A percentile compares a stretch with the other conserved stretches of the same genome.
Conservation (phyloP, 1,284 basidiomycete species). For the Irpex lacteus region DNA sequence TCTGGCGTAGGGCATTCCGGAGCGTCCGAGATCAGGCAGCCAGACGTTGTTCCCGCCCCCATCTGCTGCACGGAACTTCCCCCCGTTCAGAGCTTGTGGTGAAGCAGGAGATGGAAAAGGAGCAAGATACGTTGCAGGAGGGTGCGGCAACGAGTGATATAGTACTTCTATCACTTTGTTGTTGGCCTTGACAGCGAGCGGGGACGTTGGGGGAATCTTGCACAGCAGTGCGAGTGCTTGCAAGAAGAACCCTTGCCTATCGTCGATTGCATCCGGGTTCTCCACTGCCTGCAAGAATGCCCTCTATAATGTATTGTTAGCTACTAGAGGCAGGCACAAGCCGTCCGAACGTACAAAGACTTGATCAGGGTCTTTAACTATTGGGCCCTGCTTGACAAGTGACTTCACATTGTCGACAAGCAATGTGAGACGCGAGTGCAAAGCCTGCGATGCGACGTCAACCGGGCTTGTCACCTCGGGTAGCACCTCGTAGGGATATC, state of each 20-base stretch:
- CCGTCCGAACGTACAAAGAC: slow-evolving; percentile 8
- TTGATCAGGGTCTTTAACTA: slow-evolving; percentile 16
- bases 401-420: slow-evolving; percentile 12
- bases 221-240: slow-evolving; percentile 62
- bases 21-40: slow-evolving; percentile 69
- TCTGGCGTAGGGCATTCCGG: slow-evolving; percentile 72
- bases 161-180: slow-evolving; percentile 54
- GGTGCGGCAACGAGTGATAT: slow-evolving; percentile 77
- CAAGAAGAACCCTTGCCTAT: slow-evolving; percentile 63
- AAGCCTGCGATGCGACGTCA: slow-evolving; percentile 11
- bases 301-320: slow-evolving; percentile 20
- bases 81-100: slow-evolving; percentile 20
- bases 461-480: slow-evolving; percentile 13
- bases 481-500: slow-evolving; percentile 24
- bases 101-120: slow-evolving; percentile 26
- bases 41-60: slow-evolving; percentile 74
- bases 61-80: slow-evolving; percentile 68
- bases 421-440: slow-evolving; percentile 17
- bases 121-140: slow-evolving; percentile 65
- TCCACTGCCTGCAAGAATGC: slow-evolving; percentile 49
- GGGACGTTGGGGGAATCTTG: slow-evolving; percentile 47
- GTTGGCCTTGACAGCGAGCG: slow-evolving; percentile 45
- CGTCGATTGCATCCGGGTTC: slow-evolving; percentile 53
- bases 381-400: slow-evolving; percentile 15
- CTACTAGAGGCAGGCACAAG: background rate